A percentile compares a stretch with the other conserved stretches of the same genome.
These are phyloP conservation scores for Diospyros lotus DNA, from an alignment of 148 eudicot species.

Conservation along the genomic window DNA sequence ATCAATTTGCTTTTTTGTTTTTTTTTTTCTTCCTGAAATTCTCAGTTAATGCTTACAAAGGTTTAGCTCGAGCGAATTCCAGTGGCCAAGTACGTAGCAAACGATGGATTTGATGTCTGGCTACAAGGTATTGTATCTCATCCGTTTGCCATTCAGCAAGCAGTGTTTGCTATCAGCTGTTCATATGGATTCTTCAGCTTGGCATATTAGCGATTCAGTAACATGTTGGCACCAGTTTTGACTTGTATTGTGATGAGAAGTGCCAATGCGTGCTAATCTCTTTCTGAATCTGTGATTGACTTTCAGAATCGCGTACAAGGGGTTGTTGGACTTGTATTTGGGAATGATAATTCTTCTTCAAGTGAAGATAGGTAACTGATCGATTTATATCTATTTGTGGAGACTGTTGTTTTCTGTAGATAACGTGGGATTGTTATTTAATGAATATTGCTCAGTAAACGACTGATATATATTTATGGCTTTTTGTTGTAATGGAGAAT, in stretches of 20 bases:
- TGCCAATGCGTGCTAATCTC: not conserved
- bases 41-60: not conserved
- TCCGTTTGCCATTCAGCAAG: not conserved
- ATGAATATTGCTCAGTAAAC: no score
- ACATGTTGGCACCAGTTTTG: not conserved
- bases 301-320: slow-evolving; percentile 50
- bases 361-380: slow-evolving; percentile 71
- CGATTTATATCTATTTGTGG: not conserved
- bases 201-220: not conserved
- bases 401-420: not conserved
- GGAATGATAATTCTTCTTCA: slow-evolving; percentile 74
- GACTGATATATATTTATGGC: no score
- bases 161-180: no score
- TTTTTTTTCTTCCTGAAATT: not conserved
- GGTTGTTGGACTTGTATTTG: slow-evolving; percentile 86
- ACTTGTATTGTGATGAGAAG: not conserved
- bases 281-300: not conserved
- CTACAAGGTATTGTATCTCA: slow-evolving; percentile 20
- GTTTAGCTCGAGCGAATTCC: not conserved
- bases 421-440: not conserved
- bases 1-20: not conserved
- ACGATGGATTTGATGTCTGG: slow-evolving; percentile 33
- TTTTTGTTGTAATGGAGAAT: no score
- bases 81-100: not conserved
- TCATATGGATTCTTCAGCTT: not conserved